These are phyloP conservation scores for Phytopythium kandeliae DNA, from an alignment of 352 stramenopile genomes.

Conservation along the genomic window DNA sequence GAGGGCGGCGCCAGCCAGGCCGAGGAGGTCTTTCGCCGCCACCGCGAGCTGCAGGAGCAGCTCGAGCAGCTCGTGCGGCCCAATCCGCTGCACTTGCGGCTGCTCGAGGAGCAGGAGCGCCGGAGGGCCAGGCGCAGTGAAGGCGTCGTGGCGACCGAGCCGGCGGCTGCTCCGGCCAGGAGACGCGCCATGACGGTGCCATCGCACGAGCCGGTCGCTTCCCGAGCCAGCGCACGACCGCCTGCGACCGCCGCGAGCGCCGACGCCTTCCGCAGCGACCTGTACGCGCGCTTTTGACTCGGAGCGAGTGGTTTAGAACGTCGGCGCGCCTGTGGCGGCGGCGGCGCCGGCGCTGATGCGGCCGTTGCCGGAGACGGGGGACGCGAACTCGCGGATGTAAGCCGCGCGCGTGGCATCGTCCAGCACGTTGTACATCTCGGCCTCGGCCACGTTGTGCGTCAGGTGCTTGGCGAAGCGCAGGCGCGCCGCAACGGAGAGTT, in stretches of 20 bases:
- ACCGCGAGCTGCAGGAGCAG: conserved; percentile 5
- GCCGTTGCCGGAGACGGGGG: background rate
- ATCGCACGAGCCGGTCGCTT: background rate
- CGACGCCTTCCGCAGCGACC: conserved; percentile 22
- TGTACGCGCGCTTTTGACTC: conserved; percentile 19
- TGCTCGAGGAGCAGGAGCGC: conserved; percentile 11
- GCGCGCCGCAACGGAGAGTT: conserved; percentile 16
- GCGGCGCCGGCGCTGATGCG: background rate
- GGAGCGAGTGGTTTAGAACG: background rate
- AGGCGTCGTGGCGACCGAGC: no score
- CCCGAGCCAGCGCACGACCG: no score
- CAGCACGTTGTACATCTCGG: conserved; percentile 63
- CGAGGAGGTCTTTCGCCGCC: background rate
- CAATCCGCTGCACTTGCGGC: conserved; percentile 1
- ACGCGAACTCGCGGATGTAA: conserved; percentile 34
- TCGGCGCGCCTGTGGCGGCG: background rate
- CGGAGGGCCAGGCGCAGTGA: background rate
- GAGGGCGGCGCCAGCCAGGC: background rate
- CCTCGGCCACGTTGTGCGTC: conserved; percentile 34
- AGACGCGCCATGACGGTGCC: conserved; percentile 2
- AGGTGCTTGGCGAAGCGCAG: conserved; percentile 41
- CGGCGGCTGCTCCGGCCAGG: background rate
- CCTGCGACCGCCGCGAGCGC: no score
- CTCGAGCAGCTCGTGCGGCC: conserved; percentile 2
- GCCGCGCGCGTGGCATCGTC: conserved; percentile 35